A percentile compares a stretch with the other conserved stretches of the same genome.
Evolutionary conservation across 192 early-diverging fungal species (phyloP).

Genomic region (Podila horticola): DNA sequence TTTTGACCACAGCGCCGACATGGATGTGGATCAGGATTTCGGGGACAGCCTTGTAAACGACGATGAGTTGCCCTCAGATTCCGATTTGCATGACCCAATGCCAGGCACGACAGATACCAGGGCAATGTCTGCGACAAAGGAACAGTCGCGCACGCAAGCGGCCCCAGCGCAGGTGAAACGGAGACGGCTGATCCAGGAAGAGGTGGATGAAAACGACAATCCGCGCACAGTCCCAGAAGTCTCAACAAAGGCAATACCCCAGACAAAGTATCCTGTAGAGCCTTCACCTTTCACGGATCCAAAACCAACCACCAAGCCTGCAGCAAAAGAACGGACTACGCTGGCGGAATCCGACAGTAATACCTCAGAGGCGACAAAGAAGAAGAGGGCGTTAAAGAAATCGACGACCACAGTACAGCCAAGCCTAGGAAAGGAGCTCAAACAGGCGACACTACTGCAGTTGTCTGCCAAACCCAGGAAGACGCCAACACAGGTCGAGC

Average conservation of each 20-base stretch:
- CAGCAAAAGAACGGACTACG: not conserved
- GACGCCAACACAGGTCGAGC: not conserved
- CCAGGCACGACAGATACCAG: not conserved
- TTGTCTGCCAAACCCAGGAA: not conserved
- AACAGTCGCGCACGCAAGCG: not conserved
- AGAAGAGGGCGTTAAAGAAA: not conserved
- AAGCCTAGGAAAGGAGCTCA: not conserved
- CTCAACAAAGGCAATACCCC: not conserved
- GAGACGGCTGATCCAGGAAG: constrained; percentile 40
- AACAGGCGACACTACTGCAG: constrained; percentile 31
- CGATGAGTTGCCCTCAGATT: too few relatives aligned
- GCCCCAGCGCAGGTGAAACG: not conserved
- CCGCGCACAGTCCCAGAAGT: not conserved
- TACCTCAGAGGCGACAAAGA: not conserved
- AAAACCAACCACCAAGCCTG: too few relatives aligned
- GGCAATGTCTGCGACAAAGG: not conserved
- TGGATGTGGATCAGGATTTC: too few relatives aligned
- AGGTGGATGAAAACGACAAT: constrained; percentile 40
- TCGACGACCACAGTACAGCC: not conserved
- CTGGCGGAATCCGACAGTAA: not conserved
- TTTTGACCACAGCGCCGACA: too few relatives aligned
- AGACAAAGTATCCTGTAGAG: not conserved
- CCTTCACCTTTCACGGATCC: too few relatives aligned
- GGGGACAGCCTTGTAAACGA: too few relatives aligned
- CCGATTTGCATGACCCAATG: too few relatives aligned